A percentile compares a stretch with the other conserved stretches of the same genome.
Conservation (phyloP, 176 grass and related monocot species). For the Eleusine coracana region DNA sequence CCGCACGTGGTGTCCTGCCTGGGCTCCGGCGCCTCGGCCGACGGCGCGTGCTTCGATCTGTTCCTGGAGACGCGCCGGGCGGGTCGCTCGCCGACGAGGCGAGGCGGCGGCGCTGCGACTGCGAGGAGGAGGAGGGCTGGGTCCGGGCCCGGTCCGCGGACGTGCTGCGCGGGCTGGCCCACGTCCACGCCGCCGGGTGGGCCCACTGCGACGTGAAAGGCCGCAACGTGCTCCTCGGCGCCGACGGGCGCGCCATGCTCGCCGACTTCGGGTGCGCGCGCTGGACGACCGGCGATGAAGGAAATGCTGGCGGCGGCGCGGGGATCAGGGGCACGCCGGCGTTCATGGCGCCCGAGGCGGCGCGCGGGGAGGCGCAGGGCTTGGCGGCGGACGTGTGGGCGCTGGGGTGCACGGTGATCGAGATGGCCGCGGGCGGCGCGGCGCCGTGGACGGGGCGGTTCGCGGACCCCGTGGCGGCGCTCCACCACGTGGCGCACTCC, state of each 20-base stretch:
- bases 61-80: slow-evolving; percentile 50
- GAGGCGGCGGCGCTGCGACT: background rate
- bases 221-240: slow-evolving; percentile 47
- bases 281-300: background rate
- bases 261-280: slow-evolving; percentile 59
- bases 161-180: slow-evolving; percentile 43
- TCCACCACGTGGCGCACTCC: background rate
- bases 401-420: slow-evolving; percentile 25
- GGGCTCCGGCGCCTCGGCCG: slow-evolving; percentile 24
- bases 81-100: slow-evolving; percentile 56
- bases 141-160: slow-evolving; percentile 33
- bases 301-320: background rate
- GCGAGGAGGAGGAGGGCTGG: slow-evolving; percentile 30
- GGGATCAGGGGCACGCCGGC: background rate
- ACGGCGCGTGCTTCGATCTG: background rate
- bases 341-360: slow-evolving; percentile 23
- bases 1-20: slow-evolving; percentile 42
- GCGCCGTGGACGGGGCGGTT: slow-evolving; percentile 9
- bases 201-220: slow-evolving; percentile 57
- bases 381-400: slow-evolving; percentile 12
- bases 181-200: slow-evolving; percentile 37
- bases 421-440: slow-evolving; percentile 16
- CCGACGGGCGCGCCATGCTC: slow-evolving; percentile 50
- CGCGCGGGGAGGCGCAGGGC: background rate
- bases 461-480: background rate